phyloP scores from a whole-genome alignment of 352 stramenopile species.

The Aphanomyces cochlioides region DNA sequence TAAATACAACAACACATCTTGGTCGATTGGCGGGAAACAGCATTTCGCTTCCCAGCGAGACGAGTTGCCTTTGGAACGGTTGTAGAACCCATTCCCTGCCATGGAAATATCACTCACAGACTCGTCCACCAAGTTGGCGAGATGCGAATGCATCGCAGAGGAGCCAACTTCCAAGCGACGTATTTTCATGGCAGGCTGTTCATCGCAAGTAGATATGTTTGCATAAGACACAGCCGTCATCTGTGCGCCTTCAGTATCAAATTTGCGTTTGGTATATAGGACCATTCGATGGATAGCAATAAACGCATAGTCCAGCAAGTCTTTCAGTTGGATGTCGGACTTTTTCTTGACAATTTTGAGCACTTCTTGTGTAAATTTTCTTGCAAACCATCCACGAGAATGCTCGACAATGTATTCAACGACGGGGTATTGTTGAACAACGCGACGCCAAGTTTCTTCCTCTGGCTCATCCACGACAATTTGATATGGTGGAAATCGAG shows the following conservation, averaged over 20 bases:
- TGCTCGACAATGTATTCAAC: slow-evolving; percentile 6
- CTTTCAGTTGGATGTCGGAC: neutral
- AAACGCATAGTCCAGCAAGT: too few relatives aligned
- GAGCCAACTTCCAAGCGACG: neutral
- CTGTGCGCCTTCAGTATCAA: too few relatives aligned
- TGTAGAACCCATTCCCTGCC: neutral
- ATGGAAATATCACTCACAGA: neutral
- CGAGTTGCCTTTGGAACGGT: neutral
- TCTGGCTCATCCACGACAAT: neutral
- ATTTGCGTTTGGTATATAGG: too few relatives aligned
- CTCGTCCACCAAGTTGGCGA: slow-evolving; percentile 13
- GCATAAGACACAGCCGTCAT: too few relatives aligned
- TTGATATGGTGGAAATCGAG: slow-evolving; percentile 18
- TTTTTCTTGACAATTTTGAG: neutral
- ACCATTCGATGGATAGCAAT: too few relatives aligned
- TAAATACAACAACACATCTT: slow-evolving; percentile 41
- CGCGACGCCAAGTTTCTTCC: neutral
- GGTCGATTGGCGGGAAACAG: slow-evolving; percentile 32
- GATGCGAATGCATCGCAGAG: neutral
- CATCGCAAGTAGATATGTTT: too few relatives aligned
- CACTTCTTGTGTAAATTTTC: slow-evolving; percentile 1
- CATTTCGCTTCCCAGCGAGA: slow-evolving; percentile 26
- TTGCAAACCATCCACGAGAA: slow-evolving; percentile 3
- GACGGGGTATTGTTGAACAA: neutral
- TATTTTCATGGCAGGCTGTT: neutral